Evolutionary conservation across 805 yeast genomes (phyloP).

Genomic region (Diddensiella caesifluorescens): DNA sequence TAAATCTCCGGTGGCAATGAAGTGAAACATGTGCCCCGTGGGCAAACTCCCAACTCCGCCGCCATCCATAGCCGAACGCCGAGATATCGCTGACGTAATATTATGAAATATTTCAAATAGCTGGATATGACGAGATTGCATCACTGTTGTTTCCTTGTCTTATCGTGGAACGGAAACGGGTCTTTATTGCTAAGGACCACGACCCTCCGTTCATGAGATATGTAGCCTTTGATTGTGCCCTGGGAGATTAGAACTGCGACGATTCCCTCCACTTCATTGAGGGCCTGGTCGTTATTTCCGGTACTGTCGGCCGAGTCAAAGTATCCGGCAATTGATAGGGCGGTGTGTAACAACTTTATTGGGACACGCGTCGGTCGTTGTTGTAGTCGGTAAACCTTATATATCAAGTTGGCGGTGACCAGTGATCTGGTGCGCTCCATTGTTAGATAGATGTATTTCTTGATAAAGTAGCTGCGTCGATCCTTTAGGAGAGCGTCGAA

Average conservation of each 20-base stretch:
- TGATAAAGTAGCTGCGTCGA: conserved; percentile 49
- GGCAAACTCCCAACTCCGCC: too few relatives aligned
- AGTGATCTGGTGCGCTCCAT: conserved; percentile 47
- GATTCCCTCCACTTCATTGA: conserved; percentile 63
- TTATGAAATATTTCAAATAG: too few relatives aligned
- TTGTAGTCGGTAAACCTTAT: conserved; percentile 32
- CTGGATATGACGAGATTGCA: too few relatives aligned
- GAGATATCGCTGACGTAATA: too few relatives aligned
- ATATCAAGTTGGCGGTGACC: conserved; percentile 48
- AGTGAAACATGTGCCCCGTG: too few relatives aligned
- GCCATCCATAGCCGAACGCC: too few relatives aligned
- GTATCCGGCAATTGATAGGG: conserved; percentile 34
- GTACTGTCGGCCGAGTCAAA: conserved; percentile 1
- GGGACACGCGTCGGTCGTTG: conserved; percentile 31
- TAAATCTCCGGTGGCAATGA: too few relatives aligned
- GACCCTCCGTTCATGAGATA: conserved; percentile 69
- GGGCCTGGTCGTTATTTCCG: background rate
- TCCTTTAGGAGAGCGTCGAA: conserved; percentile 43
- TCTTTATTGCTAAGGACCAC: conserved; percentile 69
- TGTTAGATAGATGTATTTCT: conserved; percentile 55
- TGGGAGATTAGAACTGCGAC: conserved; percentile 59
- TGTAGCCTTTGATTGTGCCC: conserved; percentile 68
- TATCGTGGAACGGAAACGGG: conserved; percentile 53
- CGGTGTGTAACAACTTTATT: conserved; percentile 41
- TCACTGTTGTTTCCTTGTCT: too few relatives aligned